Conservation (phyloP, 306 rosid genomes). For the Crotalaria pallida region DNA sequence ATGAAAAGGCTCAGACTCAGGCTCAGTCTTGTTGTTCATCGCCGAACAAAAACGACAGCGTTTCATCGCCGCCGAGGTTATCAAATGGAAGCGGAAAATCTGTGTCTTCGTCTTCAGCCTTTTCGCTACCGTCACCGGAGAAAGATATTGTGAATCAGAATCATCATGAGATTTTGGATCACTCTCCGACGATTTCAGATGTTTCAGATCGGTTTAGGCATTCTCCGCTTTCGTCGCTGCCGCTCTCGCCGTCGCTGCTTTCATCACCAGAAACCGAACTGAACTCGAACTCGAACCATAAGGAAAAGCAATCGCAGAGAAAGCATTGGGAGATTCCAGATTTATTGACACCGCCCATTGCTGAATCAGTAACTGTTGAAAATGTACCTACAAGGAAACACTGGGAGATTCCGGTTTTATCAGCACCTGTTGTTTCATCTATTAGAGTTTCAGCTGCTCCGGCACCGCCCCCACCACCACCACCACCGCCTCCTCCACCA, state of each 20-base stretch:
- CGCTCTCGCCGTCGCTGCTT: slow-evolving; percentile 35
- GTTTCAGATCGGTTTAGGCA: slow-evolving; percentile 45
- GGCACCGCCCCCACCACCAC: slow-evolving; percentile 20
- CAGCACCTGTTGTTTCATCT: slow-evolving; percentile 15
- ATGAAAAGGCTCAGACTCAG: slow-evolving; percentile 24
- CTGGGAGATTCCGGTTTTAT: slow-evolving; percentile 40
- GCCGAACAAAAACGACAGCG: background rate
- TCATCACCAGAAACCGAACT: slow-evolving; percentile 44
- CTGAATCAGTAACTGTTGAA: slow-evolving; percentile 8
- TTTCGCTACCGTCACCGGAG: slow-evolving; percentile 42
- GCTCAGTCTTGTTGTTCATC: slow-evolving; percentile 19
- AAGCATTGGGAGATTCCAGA: slow-evolving; percentile 46
- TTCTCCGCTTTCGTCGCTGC: slow-evolving; percentile 35
- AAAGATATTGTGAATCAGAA: slow-evolving; percentile 13
- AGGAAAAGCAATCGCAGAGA: background rate
- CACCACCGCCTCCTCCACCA: slow-evolving; percentile 16
- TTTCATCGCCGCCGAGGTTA: slow-evolving; percentile 27
- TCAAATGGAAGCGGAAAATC: slow-evolving; percentile 21
- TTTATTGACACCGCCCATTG: slow-evolving; percentile 27
- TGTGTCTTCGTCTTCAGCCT: slow-evolving; percentile 30
- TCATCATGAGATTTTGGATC: slow-evolving; percentile 26
- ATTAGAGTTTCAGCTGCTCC: slow-evolving; percentile 8
- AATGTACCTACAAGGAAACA: slow-evolving; percentile 24
- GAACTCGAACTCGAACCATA: background rate
- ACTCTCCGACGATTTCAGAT: slow-evolving; percentile 45